A percentile compares a stretch with the other conserved stretches of the same genome.
These are phyloP conservation scores for Coniochaeta sp. DNA, from an alignment of 2,329 filamentous ascomycete species.

Conservation along the genomic window DNA sequence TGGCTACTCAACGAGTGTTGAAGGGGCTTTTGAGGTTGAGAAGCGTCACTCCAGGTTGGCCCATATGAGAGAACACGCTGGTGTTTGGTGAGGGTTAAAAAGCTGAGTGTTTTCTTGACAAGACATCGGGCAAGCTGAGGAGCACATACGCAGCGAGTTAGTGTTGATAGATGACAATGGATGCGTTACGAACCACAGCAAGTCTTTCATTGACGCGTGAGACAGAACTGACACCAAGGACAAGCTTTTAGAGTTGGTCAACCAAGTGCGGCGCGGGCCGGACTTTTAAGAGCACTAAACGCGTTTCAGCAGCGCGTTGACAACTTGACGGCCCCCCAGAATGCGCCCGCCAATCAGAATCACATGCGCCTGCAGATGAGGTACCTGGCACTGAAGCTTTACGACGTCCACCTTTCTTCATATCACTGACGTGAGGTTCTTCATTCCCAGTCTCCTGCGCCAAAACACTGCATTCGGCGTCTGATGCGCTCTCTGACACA, in stretches of 20 bases:
- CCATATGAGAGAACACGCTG: background rate
- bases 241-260: background rate
- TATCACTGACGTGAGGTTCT: no score
- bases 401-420: background rate
- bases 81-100: background rate
- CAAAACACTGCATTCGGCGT: background rate
- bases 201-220: background rate
- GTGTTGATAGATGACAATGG: constrained; percentile 1
- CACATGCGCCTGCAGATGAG: no score
- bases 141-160: background rate
- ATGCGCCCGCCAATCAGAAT: no score
- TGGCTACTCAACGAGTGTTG: background rate
- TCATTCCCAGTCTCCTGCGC: background rate
- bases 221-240: background rate
- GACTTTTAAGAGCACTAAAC: background rate
- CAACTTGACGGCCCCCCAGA: no score
- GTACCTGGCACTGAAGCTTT: no score
- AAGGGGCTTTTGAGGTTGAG: background rate
- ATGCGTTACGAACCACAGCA: background rate
- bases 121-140: background rate
- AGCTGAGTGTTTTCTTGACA: background rate
- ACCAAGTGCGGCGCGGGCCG: background rate
- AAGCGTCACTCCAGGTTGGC: background rate
- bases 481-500: background rate
- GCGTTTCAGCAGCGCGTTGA: no score